phyloP scores from a whole-genome alignment of 78 protist species.

The Dictyostelium firmibasis region DNA sequence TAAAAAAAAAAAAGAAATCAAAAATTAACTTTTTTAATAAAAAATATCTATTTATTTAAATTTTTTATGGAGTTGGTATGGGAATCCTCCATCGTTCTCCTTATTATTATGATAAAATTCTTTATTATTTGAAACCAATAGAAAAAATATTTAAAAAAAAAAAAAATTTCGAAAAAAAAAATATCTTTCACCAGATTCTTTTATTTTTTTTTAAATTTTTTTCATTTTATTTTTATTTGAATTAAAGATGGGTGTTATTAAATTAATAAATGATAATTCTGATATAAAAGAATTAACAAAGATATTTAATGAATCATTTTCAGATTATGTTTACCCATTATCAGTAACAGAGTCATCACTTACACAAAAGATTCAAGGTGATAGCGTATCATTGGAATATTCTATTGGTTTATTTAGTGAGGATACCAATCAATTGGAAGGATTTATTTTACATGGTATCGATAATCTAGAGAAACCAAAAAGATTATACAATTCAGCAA shows the following conservation, averaged over 20 bases:
- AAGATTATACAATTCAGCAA: background rate
- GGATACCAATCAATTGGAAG: background rate
- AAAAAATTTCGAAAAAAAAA: no score
- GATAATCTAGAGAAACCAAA: background rate
- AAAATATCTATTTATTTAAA: background rate
- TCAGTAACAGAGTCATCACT: background rate
- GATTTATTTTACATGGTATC: background rate
- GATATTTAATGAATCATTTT: background rate
- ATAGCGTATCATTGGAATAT: background rate
- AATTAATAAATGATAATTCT: background rate
- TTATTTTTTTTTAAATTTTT: background rate
- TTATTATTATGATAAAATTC: no score
- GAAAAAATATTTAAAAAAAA: no score
- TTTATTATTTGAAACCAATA: no score
- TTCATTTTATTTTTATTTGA: background rate
- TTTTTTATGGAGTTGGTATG: no score
- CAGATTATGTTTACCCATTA: background rate
- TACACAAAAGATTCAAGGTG: background rate
- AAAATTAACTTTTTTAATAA: background rate
- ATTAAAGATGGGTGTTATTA: background rate
- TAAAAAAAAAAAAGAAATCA: background rate
- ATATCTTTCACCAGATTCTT: no score
- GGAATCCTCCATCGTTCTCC: no score
- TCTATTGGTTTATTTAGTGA: background rate
- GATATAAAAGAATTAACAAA: constrained; percentile 4